Conservation (phyloP, 768 basidiomycete species). For the Rhizopogon salebrosus region DNA sequence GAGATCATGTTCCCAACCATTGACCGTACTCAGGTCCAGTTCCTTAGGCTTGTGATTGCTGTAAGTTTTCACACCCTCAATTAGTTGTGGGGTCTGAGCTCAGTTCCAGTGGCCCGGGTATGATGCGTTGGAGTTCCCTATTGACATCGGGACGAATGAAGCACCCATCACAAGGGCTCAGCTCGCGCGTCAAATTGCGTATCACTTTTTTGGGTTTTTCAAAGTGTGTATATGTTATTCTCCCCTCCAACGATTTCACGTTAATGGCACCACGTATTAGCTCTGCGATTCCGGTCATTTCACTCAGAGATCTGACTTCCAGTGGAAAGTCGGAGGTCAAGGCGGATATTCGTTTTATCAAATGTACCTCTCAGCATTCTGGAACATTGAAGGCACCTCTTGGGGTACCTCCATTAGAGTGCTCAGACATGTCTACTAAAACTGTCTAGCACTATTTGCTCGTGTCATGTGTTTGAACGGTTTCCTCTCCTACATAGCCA, state of each 20-base stretch:
- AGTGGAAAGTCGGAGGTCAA: slow-evolving; percentile 5
- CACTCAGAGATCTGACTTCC: background rate
- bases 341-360: slow-evolving; percentile 1
- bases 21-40: background rate
- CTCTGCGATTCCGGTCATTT: background rate
- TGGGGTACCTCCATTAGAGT: slow-evolving; percentile 9
- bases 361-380: slow-evolving; percentile 6
- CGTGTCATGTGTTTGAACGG: background rate
- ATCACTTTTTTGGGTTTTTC: slow-evolving; percentile 4
- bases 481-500: background rate
- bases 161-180: background rate
- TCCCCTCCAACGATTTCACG: background rate
- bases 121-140: background rate
- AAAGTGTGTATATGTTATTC: background rate
- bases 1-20: slow-evolving; percentile 3
- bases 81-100: background rate
- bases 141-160: background rate
- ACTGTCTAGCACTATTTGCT: background rate
- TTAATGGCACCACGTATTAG: background rate
- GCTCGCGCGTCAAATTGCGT: slow-evolving; percentile 5
- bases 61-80: background rate
- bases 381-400: slow-evolving; percentile 3
- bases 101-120: slow-evolving; percentile 10
- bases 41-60: background rate
- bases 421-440: background rate